Conservation (phyloP, 2,329 filamentous ascomycete genomes). For the Aspergillus fijiensis region DNA sequence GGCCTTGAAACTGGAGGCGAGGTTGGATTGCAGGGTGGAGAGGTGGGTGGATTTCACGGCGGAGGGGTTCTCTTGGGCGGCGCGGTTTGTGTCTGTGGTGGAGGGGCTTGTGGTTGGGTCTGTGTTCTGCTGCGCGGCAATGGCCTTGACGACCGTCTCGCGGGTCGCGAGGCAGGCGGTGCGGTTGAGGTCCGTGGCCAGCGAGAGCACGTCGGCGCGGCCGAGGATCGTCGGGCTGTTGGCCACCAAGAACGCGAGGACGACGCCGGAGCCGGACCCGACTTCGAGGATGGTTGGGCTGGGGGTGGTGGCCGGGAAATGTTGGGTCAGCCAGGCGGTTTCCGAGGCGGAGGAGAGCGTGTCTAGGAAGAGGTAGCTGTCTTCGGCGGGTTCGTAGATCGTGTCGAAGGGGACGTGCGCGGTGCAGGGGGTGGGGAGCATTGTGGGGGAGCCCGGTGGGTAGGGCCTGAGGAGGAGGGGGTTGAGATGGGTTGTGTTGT, state of each 20-base stretch:
- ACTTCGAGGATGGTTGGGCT: conserved; percentile 74
- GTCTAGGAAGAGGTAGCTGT: conserved; percentile 91
- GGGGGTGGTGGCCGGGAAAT: conserved; percentile 50
- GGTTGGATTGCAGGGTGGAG: conserved; percentile 70
- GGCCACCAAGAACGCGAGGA: conserved; percentile 83
- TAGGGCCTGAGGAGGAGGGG: not conserved
- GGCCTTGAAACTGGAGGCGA: conserved; percentile 61
- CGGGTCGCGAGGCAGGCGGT: conserved; percentile 76
- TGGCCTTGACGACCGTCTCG: conserved; percentile 62
- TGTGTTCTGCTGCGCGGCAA: conserved; percentile 33
- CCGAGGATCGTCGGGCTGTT: conserved; percentile 73
- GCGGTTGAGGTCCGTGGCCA: conserved; percentile 80
- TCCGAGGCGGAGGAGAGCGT: conserved; percentile 75
- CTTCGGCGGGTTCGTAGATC: conserved; percentile 93
- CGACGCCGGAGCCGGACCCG: conserved; percentile 87
- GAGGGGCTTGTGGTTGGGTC: not conserved
- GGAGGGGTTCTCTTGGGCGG: not conserved
- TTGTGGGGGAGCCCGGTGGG: not conserved
- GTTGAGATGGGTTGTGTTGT: not conserved
- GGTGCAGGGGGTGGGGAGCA: conserved; percentile 93
- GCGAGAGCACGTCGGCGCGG: conserved; percentile 64
- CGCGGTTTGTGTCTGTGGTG: not conserved
- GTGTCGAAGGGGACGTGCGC: conserved; percentile 84
- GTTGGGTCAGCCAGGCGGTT: conserved; percentile 63
- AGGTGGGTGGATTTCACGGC: conserved; percentile 34